Base-by-base conservation (phyloP, 169 alveolate genomes). In the Amoebophrya sp. region DNA sequence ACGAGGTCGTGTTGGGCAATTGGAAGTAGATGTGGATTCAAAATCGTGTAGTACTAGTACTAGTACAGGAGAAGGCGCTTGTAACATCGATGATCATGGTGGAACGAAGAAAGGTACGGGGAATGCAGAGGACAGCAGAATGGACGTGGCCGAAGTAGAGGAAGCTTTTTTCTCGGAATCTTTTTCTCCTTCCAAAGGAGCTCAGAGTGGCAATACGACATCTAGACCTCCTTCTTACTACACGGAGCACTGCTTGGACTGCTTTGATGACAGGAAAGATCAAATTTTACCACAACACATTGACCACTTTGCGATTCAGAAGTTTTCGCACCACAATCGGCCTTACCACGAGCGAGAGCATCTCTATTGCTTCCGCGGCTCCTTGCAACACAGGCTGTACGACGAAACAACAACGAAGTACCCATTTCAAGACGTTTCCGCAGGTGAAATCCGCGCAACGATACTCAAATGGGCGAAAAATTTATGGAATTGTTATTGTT, bases 201-300 rank as follows among this genome's bases (percentile, higher is more conserved):
- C n/a, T n/a, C n/a, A n/a, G n/a, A n/a, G n/a, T n/a, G n/a, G n/a
- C n/a, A n/a, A n/a, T n/a, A n/a, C n/a, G n/a, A n/a, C n/a, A n/a
- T n/a, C n/a, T n/a, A n/a, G n/a, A n/a, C n/a, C n/a, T n/a, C n/a
- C n/a, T n/a, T n/a, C n/a, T n/a, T n/a, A 47, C 65, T 6, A 6
- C 65, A 47, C 65, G 65, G 29, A 47, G 83, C 83, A 65, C 83
- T 65, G 83, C 26, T 36, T 65, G 83, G 83, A 65, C 83, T 65
- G 83, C 83, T 65, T 65, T 36, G 83, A 65, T 36, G 83, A 26
- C 53, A 40, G 40, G 41, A 39, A 78, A 78, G 94, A 92, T 65
- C 89, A 41, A 39, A 92, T 89, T 14, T 90, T 92, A 18, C 94
- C 94, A 33, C 92, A 92, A 65, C 94, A 92, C 92, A 92, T 92